Conservation (phyloP, 805 yeast species). For the Teunomyces kruisii region DNA sequence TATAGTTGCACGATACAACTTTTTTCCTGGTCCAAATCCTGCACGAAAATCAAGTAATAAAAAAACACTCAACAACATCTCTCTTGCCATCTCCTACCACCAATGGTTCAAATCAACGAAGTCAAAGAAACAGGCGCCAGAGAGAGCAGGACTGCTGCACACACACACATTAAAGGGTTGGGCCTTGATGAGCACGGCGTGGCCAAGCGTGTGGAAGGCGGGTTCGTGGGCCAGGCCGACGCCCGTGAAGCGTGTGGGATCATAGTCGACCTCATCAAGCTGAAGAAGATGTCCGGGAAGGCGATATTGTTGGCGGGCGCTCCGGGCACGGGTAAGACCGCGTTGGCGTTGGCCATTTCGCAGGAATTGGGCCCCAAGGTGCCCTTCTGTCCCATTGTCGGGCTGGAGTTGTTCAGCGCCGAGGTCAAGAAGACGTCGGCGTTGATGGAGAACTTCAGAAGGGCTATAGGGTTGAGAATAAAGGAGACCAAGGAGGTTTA, state of each 20-base stretch:
- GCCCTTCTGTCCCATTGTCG: slow-evolving; percentile 97
- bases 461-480: slow-evolving; percentile 93
- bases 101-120: slow-evolving; percentile 77
- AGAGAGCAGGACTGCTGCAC: slow-evolving; percentile 85
- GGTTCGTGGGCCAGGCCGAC: slow-evolving; percentile 74
- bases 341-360: slow-evolving; percentile 91
- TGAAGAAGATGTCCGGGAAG: slow-evolving; percentile 90
- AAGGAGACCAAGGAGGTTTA: slow-evolving; percentile 97
- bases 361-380: slow-evolving; percentile 97
- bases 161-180: slow-evolving; percentile 92
- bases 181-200: slow-evolving; percentile 89
- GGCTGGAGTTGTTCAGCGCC: slow-evolving; percentile 90
- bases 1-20: no score
- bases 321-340: slow-evolving; percentile 98
- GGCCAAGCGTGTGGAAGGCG: slow-evolving; percentile 85
- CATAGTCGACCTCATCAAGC: slow-evolving; percentile 88
- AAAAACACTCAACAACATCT: background rate
- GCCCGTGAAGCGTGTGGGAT: slow-evolving; percentile 95
- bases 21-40: background rate
- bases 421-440: slow-evolving; percentile 97
- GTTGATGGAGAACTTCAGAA: slow-evolving; percentile 92
- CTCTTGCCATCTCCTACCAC: background rate
- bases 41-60: background rate
- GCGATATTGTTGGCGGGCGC: slow-evolving; percentile 96
- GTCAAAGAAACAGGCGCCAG: slow-evolving; percentile 57